A percentile compares a stretch with the other conserved stretches of the same genome.
phyloP scores from a whole-genome alignment of 305 asterid species.

The Solanum hybrid region DNA sequence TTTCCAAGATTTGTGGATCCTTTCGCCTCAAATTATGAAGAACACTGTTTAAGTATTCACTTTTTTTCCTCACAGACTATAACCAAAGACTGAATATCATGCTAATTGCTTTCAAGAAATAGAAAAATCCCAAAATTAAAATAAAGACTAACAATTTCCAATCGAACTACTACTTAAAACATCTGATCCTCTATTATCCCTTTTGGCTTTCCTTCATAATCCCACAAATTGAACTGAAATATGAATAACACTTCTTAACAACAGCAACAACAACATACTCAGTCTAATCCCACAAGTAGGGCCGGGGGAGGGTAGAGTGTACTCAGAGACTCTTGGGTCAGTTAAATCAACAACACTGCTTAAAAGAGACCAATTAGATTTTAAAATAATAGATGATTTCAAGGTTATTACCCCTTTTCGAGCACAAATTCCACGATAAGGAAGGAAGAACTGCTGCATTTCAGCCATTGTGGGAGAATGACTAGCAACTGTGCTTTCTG shows the following conservation, averaged over 20 bases:
- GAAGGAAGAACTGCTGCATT: constrained; percentile 58
- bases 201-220: background rate
- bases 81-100: background rate
- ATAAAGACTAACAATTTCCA: background rate
- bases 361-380: background rate
- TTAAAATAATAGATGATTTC: background rate
- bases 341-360: background rate
- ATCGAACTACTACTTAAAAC: background rate
- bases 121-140: background rate
- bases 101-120: background rate
- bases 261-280: background rate
- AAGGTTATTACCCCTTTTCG: constrained; percentile 60
- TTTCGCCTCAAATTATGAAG: background rate
- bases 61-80: background rate
- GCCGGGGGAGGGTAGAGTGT: background rate
- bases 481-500: constrained; percentile 38
- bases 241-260: background rate
- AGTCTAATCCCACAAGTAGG: background rate
- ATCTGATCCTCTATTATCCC: background rate
- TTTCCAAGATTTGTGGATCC: background rate
- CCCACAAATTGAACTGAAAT: background rate
- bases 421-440: constrained; percentile 71
- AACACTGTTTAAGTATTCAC: background rate
- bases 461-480: constrained; percentile 49
- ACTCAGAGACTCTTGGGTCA: background rate